Percentiles rank a stretch among this genome's conserved stretches.
These are phyloP conservation scores for Rhodamnia rubescens DNA, from an alignment of 345 rosid species.

Conservation along the genomic window DNA sequence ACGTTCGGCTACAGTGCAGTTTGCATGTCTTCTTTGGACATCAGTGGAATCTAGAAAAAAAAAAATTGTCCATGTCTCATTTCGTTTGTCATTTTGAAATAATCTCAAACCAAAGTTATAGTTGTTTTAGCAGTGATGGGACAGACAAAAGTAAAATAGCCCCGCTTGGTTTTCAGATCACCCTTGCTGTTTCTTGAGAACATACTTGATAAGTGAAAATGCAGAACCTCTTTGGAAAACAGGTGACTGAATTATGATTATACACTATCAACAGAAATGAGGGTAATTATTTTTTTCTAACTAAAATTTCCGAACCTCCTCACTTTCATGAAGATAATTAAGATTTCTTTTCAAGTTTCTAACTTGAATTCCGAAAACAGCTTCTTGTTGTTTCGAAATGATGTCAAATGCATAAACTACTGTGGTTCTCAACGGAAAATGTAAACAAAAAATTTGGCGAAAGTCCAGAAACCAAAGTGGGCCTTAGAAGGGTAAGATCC, in stretches of 20 bases:
- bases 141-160: too few species aligned
- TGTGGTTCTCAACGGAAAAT: neutral
- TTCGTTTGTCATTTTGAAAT: too few species aligned
- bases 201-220: too few species aligned
- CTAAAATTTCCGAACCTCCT: neutral
- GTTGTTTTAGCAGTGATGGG: too few species aligned
- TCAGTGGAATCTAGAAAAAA: neutral
- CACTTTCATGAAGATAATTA: neutral
- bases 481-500: neutral
- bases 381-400: neutral
- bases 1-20: neutral
- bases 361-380: neutral
- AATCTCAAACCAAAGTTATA: too few species aligned
- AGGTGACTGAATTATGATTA: neutral
- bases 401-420: neutral
- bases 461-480: neutral
- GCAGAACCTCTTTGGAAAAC: neutral
- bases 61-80: too few species aligned
- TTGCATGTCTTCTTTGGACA: neutral
- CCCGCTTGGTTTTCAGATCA: too few species aligned
- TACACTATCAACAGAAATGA: neutral
- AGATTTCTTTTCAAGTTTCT: neutral
- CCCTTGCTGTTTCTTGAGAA: too few species aligned
- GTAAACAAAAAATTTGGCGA: neutral
- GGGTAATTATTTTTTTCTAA: neutral